Evolutionary conservation across 2,329 filamentous ascomycete species (phyloP).

Genomic region (Calonectria montana): DNA sequence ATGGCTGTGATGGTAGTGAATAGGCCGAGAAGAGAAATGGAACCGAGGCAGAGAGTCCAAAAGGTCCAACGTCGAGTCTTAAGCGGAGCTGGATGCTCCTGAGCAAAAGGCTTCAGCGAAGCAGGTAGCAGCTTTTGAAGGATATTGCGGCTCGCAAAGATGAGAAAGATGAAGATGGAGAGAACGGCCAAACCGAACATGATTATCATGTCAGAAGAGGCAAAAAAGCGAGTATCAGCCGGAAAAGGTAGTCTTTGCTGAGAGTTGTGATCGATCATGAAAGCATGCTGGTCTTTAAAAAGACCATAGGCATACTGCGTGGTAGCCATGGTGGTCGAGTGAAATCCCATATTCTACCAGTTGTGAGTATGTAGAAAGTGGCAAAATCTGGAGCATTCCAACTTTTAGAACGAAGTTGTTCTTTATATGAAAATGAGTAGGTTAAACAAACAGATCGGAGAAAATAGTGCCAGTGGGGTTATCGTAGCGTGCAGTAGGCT

Average conservation of each 20-base stretch:
- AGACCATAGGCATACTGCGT: background rate
- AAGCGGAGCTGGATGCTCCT: constrained; percentile 43
- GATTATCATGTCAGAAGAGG: constrained; percentile 26
- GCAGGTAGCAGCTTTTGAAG: constrained; percentile 48
- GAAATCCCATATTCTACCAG: background rate
- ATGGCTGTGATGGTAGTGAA: constrained; percentile 46
- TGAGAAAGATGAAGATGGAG: constrained; percentile 44
- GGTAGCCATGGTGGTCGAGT: background rate
- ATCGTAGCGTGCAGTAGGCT: background rate
- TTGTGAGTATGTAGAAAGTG: background rate
- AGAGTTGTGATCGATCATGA: background rate
- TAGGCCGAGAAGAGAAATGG: constrained; percentile 50
- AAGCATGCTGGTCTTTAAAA: background rate
- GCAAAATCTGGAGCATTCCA: background rate
- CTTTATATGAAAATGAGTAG: background rate
- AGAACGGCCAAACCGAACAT: constrained; percentile 35
- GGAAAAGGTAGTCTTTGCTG: background rate
- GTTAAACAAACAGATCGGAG: background rate
- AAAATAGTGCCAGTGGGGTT: background rate
- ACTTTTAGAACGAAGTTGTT: background rate
- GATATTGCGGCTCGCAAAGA: constrained; percentile 43
- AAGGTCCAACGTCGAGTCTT: constrained; percentile 50
- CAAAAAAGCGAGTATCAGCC: background rate
- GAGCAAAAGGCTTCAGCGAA: constrained; percentile 58
- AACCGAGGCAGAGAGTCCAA: constrained; percentile 52